Conservation (phyloP, 148 eudicot species). For the Polygonum aviculare region DNA sequence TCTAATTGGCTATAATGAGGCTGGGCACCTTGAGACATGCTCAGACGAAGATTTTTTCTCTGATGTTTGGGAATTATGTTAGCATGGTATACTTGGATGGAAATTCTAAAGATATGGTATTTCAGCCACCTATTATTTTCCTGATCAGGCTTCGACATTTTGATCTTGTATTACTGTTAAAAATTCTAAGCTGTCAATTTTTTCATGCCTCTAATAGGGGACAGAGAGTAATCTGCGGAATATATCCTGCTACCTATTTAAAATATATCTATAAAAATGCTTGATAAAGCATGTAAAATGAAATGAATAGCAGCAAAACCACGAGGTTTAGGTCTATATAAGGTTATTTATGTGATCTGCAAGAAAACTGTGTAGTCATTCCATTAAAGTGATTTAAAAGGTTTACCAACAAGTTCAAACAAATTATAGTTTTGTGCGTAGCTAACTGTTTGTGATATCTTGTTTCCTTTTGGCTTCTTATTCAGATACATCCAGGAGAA, state of each 20-base stretch:
- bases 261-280: not conserved
- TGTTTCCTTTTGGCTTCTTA: not conserved
- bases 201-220: not conserved
- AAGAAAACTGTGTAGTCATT: not conserved
- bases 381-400: not conserved
- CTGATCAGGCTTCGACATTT: not conserved
- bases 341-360: not conserved
- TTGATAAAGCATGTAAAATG: not conserved
- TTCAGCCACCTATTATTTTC: not conserved
- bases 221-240: not conserved
- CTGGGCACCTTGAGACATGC: not conserved
- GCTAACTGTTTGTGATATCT: not conserved
- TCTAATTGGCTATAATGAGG: not conserved
- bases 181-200: not conserved
- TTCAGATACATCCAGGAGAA: constrained; percentile 86
- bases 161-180: not conserved
- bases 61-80: not conserved
- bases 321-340: not conserved
- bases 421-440: not conserved
- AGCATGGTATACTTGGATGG: not conserved
- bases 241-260: not conserved
- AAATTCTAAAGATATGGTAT: not conserved
- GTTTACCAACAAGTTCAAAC: not conserved
- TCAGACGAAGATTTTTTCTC: not conserved
- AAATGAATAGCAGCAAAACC: not conserved